phyloP scores from a whole-genome alignment of 2,329 filamentous ascomycete genomes.

The Talaromyces rugulosus region DNA sequence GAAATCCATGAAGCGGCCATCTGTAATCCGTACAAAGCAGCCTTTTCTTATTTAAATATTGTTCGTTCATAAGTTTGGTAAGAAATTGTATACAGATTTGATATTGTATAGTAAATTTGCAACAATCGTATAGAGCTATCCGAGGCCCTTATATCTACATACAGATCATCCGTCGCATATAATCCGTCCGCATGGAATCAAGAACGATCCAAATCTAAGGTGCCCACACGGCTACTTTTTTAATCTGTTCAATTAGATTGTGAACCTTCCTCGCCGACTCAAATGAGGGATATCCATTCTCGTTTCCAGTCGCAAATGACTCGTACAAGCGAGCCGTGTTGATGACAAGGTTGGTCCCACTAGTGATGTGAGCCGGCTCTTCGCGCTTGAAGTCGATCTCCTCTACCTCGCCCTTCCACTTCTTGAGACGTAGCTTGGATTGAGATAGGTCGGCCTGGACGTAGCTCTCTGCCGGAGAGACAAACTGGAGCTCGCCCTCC shows the following conservation, averaged over 20 bases:
- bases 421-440: conserved; percentile 6
- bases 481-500: conserved; percentile 8
- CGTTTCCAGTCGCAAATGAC: conserved; percentile 7
- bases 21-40: neutral
- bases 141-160: neutral
- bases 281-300: conserved; percentile 8
- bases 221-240: conserved; percentile 9
- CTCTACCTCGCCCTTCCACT: conserved; percentile 5
- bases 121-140: neutral
- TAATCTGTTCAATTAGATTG: conserved; percentile 7
- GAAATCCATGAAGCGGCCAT: neutral
- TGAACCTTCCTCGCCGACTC: conserved; percentile 9
- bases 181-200: too few species aligned
- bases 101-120: neutral
- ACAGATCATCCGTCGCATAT: neutral
- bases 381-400: neutral
- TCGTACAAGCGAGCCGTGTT: conserved; percentile 11
- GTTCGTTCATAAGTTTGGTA: neutral
- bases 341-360: neutral
- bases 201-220: neutral
- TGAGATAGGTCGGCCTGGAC: neutral
- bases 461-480: neutral
- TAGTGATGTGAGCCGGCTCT: conserved; percentile 7
- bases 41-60: neutral
- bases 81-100: too few species aligned